Evolutionary conservation across 805 yeast genomes (phyloP).

Genomic region (Ogataea nitratoaversa): DNA sequence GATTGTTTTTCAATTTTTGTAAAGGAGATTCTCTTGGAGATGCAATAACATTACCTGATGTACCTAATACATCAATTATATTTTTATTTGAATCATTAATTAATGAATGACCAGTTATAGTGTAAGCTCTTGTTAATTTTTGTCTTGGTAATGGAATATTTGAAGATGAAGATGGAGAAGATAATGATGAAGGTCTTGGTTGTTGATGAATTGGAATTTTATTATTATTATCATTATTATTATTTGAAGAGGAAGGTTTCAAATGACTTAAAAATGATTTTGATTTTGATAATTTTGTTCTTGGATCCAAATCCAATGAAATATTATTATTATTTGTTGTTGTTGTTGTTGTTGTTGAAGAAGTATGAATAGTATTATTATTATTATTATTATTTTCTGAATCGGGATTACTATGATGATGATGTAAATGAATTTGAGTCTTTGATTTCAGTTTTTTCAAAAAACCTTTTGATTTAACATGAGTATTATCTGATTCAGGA

Average conservation of each 20-base stretch:
- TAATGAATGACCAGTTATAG: conserved; percentile 9
- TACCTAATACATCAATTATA: conserved; percentile 19
- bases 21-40: conserved; percentile 19
- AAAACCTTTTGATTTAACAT: conserved; percentile 7
- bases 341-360: no score
- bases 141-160: conserved; percentile 2
- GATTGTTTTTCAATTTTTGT: conserved; percentile 3
- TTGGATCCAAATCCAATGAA: no score
- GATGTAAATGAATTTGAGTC: conserved; percentile 11
- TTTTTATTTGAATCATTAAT: conserved; percentile 11
- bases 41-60: conserved; percentile 21
- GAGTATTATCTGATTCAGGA: conserved; percentile 2
- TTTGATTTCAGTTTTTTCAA: conserved; percentile 13
- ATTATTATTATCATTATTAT: no score
- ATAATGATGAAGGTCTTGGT: not conserved
- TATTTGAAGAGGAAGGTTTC: not conserved
- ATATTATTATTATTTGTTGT: no score
- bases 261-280: not conserved
- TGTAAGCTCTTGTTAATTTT: conserved; percentile 7
- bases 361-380: not conserved
- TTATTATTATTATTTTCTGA: not conserved
- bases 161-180: not conserved
- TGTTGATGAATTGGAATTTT: no score
- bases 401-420: not conserved
- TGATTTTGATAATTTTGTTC: not conserved